Evolutionary conservation across 257 asterid species (phyloP).

Genomic region (Salvia miltiorrhiza): DNA sequence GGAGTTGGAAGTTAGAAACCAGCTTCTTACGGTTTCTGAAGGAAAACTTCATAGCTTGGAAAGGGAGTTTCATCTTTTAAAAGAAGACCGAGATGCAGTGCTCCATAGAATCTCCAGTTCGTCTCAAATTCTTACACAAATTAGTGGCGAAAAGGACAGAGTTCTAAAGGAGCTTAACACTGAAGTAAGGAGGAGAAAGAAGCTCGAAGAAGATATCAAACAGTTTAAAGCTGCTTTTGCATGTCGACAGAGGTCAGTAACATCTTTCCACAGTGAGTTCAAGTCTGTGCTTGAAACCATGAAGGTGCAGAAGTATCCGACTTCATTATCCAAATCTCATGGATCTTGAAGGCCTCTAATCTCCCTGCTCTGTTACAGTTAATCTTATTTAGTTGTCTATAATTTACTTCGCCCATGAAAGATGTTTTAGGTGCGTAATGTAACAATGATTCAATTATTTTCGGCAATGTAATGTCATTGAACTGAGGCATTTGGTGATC

Average conservation of each 20-base stretch:
- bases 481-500: background rate
- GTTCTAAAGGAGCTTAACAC: conserved; percentile 47
- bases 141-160: conserved; percentile 58
- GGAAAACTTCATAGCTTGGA: too few species aligned
- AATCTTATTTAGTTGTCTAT: background rate
- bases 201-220: conserved; percentile 70
- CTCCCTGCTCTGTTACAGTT: background rate
- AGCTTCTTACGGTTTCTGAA: too few species aligned
- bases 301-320: conserved; percentile 44
- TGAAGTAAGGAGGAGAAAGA: conserved; percentile 65
- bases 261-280: conserved; percentile 60
- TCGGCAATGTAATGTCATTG: background rate
- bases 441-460: background rate
- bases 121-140: conserved; percentile 43
- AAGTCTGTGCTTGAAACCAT: conserved; percentile 51
- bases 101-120: conserved; percentile 36
- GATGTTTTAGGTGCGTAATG: too few species aligned
- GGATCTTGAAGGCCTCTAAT: conserved; percentile 36
- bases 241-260: conserved; percentile 47
- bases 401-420: too few species aligned
- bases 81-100: conserved; percentile 55
- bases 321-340: conserved; percentile 61
- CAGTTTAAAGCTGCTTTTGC: conserved; percentile 60
- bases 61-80: too few species aligned
- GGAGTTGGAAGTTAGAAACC: too few species aligned